Evolutionary conservation across 495 filamentous ascomycete species (phyloP).

Genomic region (Aspergillus steynii): DNA sequence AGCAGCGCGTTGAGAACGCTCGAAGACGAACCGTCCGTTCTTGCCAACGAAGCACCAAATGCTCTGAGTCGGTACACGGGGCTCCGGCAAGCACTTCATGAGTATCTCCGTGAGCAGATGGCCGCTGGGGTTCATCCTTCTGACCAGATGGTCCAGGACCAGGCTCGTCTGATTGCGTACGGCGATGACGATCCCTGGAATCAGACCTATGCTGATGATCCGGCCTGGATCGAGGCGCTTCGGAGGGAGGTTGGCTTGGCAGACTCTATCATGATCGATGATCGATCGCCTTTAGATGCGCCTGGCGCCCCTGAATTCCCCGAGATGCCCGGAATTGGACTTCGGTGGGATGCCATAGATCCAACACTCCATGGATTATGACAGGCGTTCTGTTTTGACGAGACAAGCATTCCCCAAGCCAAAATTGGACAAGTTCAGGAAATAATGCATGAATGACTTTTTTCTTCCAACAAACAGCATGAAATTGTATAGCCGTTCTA

Average conservation of each 20-base stretch:
- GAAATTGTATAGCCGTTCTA: no score
- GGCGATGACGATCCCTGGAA: slow-evolving; percentile 61
- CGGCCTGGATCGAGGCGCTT: slow-evolving; percentile 55
- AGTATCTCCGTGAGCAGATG: slow-evolving; percentile 13
- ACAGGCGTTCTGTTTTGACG: background rate
- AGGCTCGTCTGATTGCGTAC: slow-evolving; percentile 59
- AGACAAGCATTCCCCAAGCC: background rate
- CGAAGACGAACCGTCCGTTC: background rate
- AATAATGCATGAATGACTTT: no score
- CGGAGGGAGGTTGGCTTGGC: slow-evolving; percentile 28
- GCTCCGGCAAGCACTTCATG: slow-evolving; percentile 1
- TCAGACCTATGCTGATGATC: slow-evolving; percentile 61
- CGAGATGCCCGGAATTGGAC: background rate
- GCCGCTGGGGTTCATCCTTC: slow-evolving; percentile 4
- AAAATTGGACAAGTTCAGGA: background rate
- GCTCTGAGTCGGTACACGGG: slow-evolving; percentile 6
- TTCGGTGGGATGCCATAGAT: background rate
- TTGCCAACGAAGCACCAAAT: slow-evolving; percentile 2
- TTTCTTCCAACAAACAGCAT: no score
- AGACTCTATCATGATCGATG: background rate
- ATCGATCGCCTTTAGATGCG: background rate
- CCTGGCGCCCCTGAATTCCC: background rate
- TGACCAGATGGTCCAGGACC: slow-evolving; percentile 19
- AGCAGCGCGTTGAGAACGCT: slow-evolving; percentile 4
- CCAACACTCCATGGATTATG: background rate